These are phyloP conservation scores for Corymbia citriodora DNA, from an alignment of 441 rosid species.

Conservation along the genomic window DNA sequence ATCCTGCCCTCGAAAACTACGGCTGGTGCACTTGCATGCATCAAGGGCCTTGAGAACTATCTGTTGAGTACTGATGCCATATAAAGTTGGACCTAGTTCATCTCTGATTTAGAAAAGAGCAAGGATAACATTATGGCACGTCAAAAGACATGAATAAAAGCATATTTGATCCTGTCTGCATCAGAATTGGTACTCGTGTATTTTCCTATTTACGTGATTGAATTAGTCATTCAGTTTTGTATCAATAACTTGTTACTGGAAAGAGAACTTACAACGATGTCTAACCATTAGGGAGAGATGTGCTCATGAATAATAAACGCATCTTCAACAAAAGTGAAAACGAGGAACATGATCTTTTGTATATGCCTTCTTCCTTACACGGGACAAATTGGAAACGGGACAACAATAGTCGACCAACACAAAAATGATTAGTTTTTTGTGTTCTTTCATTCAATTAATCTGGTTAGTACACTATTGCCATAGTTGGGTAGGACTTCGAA, in stretches of 20 bases:
- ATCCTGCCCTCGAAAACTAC: conserved; percentile 9
- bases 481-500: neutral
- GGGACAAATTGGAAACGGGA: neutral
- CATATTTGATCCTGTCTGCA: neutral
- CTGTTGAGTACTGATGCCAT: conserved; percentile 1
- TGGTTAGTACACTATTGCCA: neutral
- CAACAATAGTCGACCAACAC: neutral
- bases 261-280: neutral
- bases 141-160: neutral
- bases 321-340: neutral
- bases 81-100: conserved; percentile 19
- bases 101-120: neutral
- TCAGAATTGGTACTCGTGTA: neutral
- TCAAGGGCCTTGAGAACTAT: conserved; percentile 17
- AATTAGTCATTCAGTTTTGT: neutral
- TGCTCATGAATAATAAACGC: neutral
- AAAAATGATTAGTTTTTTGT: neutral
- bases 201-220: neutral
- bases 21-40: conserved; percentile 6
- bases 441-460: neutral
- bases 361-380: neutral
- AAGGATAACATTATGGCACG: neutral
- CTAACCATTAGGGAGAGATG: neutral
- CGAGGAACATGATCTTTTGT: neutral
- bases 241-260: neutral